Base-by-base conservation (phyloP, 192 early-diverging fungal genomes). In the Gryganskiella cystojenkinii region DNA sequence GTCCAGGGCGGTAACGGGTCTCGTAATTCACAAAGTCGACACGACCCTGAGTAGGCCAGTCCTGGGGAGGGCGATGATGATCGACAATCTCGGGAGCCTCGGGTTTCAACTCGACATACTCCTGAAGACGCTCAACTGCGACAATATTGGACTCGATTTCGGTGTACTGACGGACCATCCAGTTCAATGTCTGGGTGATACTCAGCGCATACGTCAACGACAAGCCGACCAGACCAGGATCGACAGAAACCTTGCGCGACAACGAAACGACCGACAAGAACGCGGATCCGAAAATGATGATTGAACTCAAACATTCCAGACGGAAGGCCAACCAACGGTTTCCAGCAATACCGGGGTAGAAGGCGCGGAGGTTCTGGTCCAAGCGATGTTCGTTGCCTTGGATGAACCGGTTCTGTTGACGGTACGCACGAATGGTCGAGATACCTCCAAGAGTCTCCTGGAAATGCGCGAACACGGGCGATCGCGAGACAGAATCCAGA, bases 61-160 rank as follows among this genome's bases (percentile, higher is more conserved):
- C 55, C 22, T 80, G 66, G 1, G 83, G 40, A 0, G 92, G 92
- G 19, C 83, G 84, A 20, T 83, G 64, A 56, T 81, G 82, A 15
- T 81, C 80, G 50, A 93, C 87, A 19, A 90, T 80, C 34, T 92
- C 90, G 17, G 92, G 89, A 27, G 95, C 95, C 75, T 98, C 96
- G 22, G 88, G 84, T 4, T 86, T 85, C 30, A 96, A 72, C 24
- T 96, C 91, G 61, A 89, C 84, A 61, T 96, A 97, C 76, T 96
- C 92, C 44, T 87, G 82, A 44, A 91, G 80, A 10, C 93, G 86
- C 83, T 98, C 96, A 24, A 96, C 92, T 0, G 90, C 83, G 56
- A 92, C 95, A 82, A 95, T 86, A 66, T 81, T 88, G 82, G 95
- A 88, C 70, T 95, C 95, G 50, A 96, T 92, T 70, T 96, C 94